These are phyloP conservation scores for Erodium trifolium DNA, from an alignment of 441 rosid genomes.

Conservation along the genomic window DNA sequence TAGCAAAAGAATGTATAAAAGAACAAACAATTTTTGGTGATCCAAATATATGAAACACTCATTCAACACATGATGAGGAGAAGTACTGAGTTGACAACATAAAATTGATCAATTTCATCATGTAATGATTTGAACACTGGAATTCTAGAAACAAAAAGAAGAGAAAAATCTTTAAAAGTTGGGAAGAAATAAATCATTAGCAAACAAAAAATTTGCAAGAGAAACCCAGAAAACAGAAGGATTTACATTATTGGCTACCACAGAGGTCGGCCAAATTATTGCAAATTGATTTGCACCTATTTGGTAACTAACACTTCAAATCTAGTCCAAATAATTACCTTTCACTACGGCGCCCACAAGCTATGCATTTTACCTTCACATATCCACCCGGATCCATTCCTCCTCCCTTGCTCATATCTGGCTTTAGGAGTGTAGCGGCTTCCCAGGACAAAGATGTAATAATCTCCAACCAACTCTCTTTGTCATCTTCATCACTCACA, in stretches of 20 bases:
- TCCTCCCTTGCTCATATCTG: constrained; percentile 89
- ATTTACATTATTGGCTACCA: background rate
- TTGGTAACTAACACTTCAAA: constrained; percentile 9
- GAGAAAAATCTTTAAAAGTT: background rate
- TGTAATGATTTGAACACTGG: background rate
- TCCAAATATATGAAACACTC: constrained; percentile 9
- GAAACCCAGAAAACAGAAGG: background rate
- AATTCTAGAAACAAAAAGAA: background rate
- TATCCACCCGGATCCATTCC: constrained; percentile 99
- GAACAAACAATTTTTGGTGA: background rate
- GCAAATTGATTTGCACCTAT: background rate
- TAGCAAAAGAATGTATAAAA: constrained; percentile 5
- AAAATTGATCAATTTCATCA: constrained; percentile 13
- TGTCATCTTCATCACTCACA: constrained; percentile 50
- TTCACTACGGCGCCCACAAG: constrained; percentile 73
- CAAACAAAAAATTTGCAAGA: background rate
- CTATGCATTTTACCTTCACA: constrained; percentile 94
- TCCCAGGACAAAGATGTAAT: constrained; percentile 96
- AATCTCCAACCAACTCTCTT: constrained; percentile 85
- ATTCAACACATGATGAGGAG: constrained; percentile 14
- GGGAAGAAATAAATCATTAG: background rate
- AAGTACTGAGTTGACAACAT: constrained; percentile 1
- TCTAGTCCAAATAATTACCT: constrained; percentile 44
- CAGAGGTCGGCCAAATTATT: background rate
- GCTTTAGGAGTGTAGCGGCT: constrained; percentile 89